Conservation (phyloP, 2,329 filamentous ascomycete species). For the Amauroascus verrucosus region DNA sequence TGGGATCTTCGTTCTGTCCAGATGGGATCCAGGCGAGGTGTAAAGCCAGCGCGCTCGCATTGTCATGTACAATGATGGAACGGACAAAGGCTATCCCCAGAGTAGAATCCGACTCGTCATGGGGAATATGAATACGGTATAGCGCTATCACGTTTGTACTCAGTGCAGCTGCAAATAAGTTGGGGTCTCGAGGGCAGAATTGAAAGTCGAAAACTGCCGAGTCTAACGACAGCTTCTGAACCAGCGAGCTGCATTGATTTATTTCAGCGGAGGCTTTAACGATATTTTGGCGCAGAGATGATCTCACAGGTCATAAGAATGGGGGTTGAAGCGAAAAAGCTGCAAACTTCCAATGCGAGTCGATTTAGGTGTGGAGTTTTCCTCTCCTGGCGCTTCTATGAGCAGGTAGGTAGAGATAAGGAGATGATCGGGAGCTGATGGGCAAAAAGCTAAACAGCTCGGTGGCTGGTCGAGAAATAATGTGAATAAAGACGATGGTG, state of each 20-base stretch:
- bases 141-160: conserved; percentile 50
- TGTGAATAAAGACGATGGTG: conserved; percentile 26
- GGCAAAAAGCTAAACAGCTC: conserved; percentile 38
- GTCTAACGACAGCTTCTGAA: conserved; percentile 53
- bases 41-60: conserved; percentile 52
- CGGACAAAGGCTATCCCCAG: conserved; percentile 28
- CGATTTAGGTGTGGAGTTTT: conserved; percentile 37
- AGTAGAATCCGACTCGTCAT: conserved; percentile 7
- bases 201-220: conserved; percentile 78
- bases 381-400: conserved; percentile 25
- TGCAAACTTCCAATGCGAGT: conserved; percentile 63
- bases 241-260: conserved; percentile 36
- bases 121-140: conserved; percentile 26
- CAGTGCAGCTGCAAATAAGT: conserved; percentile 61
- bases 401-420: conserved; percentile 79
- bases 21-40: conserved; percentile 63
- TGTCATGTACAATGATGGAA: conserved; percentile 43
- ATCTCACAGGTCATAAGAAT: conserved; percentile 24
- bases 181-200: conserved; percentile 52
- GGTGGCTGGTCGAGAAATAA: conserved; percentile 35
- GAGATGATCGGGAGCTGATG: conserved; percentile 50
- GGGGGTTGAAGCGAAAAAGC: conserved; percentile 47
- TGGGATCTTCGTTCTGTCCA: conserved; percentile 19
- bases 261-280: conserved; percentile 18
- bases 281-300: conserved; percentile 14